phyloP scores from a whole-genome alignment of 73 alveolate species.

The Paramecium tetraurelia region DNA sequence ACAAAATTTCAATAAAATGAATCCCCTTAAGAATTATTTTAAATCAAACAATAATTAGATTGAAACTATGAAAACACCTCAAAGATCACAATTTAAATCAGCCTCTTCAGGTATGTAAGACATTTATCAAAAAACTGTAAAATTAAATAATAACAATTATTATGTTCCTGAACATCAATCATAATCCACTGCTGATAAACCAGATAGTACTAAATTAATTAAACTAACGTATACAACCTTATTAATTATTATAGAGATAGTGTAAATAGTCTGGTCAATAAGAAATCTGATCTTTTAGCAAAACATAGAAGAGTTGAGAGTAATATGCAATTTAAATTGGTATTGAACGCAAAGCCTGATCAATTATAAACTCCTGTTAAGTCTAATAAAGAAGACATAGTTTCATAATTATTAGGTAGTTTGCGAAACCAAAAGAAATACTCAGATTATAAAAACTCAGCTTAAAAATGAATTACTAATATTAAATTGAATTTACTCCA shows the following conservation, averaged over 20 bases:
- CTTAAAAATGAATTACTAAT: not conserved
- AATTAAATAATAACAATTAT: not conserved
- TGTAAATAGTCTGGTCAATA: not conserved
- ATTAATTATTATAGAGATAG: not conserved
- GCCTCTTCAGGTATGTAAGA: not conserved
- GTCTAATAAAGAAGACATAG: not conserved
- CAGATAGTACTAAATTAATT: not conserved
- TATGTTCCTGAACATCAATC: not conserved
- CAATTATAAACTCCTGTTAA: conserved; percentile 9
- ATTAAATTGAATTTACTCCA: not conserved
- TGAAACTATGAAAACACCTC: not conserved
- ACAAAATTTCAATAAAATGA: not conserved
- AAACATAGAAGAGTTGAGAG: not conserved
- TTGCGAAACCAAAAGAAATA: not conserved
- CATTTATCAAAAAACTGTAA: not conserved
- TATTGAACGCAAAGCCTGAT: not conserved
- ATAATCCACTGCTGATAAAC: not conserved
- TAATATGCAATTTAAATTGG: not conserved
- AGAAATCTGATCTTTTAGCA: not conserved
- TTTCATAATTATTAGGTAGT: conserved; percentile 35
- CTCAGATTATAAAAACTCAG: not conserved
- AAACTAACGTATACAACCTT: not conserved
- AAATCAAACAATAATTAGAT: not conserved
- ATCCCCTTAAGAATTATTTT: not conserved
- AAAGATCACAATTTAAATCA: not conserved